Conservation (phyloP, 2,329 filamentous ascomycete species). For the Sporothrix humicola region DNA sequence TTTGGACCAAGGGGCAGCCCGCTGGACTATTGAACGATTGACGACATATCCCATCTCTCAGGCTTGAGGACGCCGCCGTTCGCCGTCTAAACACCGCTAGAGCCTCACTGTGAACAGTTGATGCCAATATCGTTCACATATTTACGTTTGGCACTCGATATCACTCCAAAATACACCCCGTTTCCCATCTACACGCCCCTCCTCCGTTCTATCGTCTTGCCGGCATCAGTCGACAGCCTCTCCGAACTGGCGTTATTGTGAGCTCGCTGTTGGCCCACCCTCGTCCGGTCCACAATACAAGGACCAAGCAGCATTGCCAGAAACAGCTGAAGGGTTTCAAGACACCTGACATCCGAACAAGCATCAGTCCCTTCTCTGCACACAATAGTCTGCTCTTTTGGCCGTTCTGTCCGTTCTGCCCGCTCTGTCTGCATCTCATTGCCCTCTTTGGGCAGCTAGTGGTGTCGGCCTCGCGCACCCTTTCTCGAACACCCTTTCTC, state of each 20-base stretch:
- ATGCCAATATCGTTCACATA: background rate
- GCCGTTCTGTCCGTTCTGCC: background rate
- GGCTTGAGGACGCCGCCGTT: background rate
- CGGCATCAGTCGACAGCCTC: conserved; percentile 28
- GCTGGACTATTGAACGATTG: background rate
- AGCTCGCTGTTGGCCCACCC: conserved; percentile 22
- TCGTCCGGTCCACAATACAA: conserved; percentile 26
- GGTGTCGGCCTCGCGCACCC: background rate
- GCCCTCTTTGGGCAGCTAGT: background rate
- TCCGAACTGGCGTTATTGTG: conserved; percentile 23
- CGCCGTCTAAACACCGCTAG: background rate
- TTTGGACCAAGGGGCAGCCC: background rate
- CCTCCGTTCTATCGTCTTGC: conserved; percentile 28
- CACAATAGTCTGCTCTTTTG: background rate
- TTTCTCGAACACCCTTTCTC: conserved; percentile 6
- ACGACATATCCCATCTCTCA: conserved; percentile 17
- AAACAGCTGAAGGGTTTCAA: conserved; percentile 49
- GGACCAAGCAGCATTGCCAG: conserved; percentile 38
- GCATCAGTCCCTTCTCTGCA: background rate
- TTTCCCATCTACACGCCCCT: background rate
- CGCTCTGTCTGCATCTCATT: background rate
- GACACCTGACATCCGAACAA: conserved; percentile 48
- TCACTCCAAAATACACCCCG: background rate
- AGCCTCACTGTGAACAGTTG: background rate
- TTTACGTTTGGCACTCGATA: background rate